Evolutionary conservation across 2,329 filamentous ascomycete genomes (phyloP).

Genomic region (Ophiocordyceps unilateralis): DNA sequence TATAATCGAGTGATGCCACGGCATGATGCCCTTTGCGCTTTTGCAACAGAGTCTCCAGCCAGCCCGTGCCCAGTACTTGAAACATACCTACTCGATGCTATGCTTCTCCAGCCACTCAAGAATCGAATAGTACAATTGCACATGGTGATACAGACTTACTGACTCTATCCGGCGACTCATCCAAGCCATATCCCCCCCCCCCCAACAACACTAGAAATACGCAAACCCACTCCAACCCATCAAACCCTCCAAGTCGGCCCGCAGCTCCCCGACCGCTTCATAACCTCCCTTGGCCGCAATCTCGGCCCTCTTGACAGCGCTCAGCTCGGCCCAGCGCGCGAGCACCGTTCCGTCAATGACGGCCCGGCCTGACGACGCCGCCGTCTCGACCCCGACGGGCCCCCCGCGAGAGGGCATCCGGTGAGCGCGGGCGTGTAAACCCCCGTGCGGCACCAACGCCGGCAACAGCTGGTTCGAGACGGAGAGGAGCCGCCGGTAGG

Average conservation of each 20-base stretch:
- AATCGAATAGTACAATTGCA: too few species aligned
- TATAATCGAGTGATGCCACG: too few species aligned
- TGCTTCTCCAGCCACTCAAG: too few species aligned
- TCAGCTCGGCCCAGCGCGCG: slow-evolving; percentile 57
- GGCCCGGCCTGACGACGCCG: slow-evolving; percentile 37
- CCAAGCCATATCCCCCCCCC: too few species aligned
- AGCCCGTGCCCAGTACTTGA: too few species aligned
- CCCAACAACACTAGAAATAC: slow-evolving; percentile 23
- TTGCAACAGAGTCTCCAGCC: too few species aligned
- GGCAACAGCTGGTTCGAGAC: slow-evolving; percentile 66
- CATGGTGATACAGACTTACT: too few species aligned
- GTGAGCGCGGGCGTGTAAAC: slow-evolving; percentile 70
- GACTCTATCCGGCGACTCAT: too few species aligned
- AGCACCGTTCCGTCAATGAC: slow-evolving; percentile 69
- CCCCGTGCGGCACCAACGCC: slow-evolving; percentile 58
- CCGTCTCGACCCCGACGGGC: slow-evolving; percentile 37
- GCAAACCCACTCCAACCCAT: slow-evolving; percentile 46
- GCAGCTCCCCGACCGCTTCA: slow-evolving; percentile 44
- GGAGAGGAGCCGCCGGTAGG: slow-evolving; percentile 70
- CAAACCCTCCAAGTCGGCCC: slow-evolving; percentile 49
- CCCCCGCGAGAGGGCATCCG: slow-evolving; percentile 29
- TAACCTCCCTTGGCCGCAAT: slow-evolving; percentile 59
- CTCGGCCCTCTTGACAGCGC: slow-evolving; percentile 53
- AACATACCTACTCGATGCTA: too few species aligned
- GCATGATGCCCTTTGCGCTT: too few species aligned